Evolutionary conservation across 371 early-diverging fungal genomes (phyloP).

Genomic region (Polyrhizophydium stewartii): DNA sequence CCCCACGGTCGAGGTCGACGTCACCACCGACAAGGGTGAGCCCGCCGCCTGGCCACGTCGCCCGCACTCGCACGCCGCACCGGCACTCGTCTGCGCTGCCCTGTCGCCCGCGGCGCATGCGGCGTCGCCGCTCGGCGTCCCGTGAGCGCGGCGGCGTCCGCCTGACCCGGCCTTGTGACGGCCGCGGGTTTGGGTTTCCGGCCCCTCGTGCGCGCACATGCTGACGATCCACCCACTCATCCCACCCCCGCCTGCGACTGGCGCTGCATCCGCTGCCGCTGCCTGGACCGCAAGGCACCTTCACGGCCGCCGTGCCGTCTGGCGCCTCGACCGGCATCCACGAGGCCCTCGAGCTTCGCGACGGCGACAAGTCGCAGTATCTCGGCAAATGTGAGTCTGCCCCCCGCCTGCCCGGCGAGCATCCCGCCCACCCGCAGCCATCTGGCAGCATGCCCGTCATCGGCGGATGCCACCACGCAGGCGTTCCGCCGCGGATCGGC

Average conservation of each 20-base stretch:
- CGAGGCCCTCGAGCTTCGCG: conserved; percentile 97
- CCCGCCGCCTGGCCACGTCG: background rate
- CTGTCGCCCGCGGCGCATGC: background rate
- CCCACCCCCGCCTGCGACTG: background rate
- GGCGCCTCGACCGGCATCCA: conserved; percentile 99
- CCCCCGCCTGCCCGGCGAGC: background rate
- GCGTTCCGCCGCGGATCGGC: too few species aligned
- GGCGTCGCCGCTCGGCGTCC: background rate
- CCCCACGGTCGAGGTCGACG: conserved; percentile 98
- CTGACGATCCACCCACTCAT: too few species aligned
- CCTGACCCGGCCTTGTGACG: too few species aligned
- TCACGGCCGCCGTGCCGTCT: conserved; percentile 97
- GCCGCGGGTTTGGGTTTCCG: too few species aligned
- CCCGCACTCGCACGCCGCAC: background rate
- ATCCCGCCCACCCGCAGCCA: too few species aligned
- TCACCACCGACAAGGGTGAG: conserved; percentile 80
- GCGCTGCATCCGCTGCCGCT: background rate
- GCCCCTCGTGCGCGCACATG: too few species aligned
- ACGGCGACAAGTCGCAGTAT: conserved; percentile 78
- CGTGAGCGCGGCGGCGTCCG: too few species aligned
- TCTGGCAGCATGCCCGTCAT: too few species aligned
- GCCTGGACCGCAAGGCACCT: conserved; percentile 43
- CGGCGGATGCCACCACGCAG: too few species aligned
- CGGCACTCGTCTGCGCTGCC: background rate
- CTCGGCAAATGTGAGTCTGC: conserved; percentile 82